Conservation (phyloP, 2,329 filamentous ascomycete genomes). For the Pseudogymnoascus sp. region DNA sequence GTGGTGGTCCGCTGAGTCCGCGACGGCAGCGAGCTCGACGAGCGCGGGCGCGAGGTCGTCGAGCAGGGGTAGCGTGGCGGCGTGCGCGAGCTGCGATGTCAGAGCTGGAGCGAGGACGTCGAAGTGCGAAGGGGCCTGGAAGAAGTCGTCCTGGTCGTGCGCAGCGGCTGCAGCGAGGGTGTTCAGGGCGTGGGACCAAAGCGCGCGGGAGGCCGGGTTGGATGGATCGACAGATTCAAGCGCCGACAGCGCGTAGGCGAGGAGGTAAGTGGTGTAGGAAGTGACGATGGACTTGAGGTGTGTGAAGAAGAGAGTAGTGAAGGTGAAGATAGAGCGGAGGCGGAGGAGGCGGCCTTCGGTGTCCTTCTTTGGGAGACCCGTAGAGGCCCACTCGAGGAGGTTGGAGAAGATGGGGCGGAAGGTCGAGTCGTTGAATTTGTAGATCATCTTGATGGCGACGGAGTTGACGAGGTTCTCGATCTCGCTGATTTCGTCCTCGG, state of each 20-base stretch:
- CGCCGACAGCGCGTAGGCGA: conserved; percentile 66
- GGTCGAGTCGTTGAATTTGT: conserved; percentile 89
- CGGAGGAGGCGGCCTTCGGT: conserved; percentile 51
- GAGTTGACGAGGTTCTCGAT: conserved; percentile 63
- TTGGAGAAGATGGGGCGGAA: conserved; percentile 88
- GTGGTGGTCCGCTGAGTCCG: conserved; percentile 81
- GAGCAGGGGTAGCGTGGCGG: conserved; percentile 37
- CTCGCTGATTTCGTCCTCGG: conserved; percentile 43
- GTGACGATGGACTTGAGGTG: conserved; percentile 91
- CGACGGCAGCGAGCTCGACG: conserved; percentile 70
- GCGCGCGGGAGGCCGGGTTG: conserved; percentile 45
- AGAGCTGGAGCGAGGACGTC: conserved; percentile 63
- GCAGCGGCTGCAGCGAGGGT: conserved; percentile 72
- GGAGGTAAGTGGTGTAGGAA: conserved; percentile 76
- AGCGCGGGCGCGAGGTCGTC: conserved; percentile 65
- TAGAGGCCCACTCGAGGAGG: conserved; percentile 73
- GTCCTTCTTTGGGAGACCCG: conserved; percentile 57
- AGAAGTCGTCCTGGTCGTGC: conserved; percentile 92
- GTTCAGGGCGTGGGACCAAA: conserved; percentile 65
- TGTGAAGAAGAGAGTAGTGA: conserved; percentile 73
- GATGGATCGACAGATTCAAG: conserved; percentile 43
- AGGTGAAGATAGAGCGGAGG: conserved; percentile 72
- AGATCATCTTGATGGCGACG: conserved; percentile 79
- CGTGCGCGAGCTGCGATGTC: conserved; percentile 56
- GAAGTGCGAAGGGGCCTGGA: conserved; percentile 88